Conservation (phyloP, 495 filamentous ascomycete species). For the Chaetomidium leptoderma region DNA sequence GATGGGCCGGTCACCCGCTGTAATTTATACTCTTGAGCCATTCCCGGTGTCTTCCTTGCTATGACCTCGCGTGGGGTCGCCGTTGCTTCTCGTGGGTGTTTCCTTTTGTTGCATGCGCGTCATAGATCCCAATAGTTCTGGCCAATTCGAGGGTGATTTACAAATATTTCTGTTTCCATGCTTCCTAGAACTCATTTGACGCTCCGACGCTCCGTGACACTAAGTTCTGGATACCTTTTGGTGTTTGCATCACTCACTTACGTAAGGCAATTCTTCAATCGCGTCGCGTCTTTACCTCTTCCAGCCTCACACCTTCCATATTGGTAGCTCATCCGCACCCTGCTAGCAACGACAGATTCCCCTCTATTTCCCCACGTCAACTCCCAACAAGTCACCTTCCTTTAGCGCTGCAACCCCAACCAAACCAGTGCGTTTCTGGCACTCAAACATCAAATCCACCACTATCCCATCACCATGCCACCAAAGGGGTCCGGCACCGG, state of each 20-base stretch:
- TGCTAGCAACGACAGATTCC: too few species aligned
- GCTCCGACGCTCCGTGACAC: background rate
- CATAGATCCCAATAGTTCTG: conserved; percentile 40
- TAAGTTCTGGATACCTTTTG: background rate
- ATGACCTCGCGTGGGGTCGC: conserved; percentile 35
- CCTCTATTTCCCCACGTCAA: too few species aligned
- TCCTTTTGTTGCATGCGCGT: conserved; percentile 41
- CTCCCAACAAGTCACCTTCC: too few species aligned
- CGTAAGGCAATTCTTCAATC: too few species aligned
- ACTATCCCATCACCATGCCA: conserved; percentile 11
- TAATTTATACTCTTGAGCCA: conserved; percentile 58
- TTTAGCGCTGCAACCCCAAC: too few species aligned
- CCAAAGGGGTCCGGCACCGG: conserved; percentile 13
- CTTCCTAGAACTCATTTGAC: background rate
- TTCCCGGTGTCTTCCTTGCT: conserved; percentile 53
- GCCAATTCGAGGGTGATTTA: conserved; percentile 30
- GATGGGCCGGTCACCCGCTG: conserved; percentile 44
- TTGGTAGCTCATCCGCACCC: too few species aligned
- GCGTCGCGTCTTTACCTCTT: too few species aligned
- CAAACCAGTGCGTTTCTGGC: too few species aligned
- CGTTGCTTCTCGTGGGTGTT: conserved; percentile 31
- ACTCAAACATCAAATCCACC: background rate
- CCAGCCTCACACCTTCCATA: too few species aligned
- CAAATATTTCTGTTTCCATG: too few species aligned
- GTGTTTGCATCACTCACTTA: background rate